These are phyloP conservation scores for Ophiosphaerella narmari DNA, from an alignment of 2,329 filamentous ascomycete species.

Conservation along the genomic window DNA sequence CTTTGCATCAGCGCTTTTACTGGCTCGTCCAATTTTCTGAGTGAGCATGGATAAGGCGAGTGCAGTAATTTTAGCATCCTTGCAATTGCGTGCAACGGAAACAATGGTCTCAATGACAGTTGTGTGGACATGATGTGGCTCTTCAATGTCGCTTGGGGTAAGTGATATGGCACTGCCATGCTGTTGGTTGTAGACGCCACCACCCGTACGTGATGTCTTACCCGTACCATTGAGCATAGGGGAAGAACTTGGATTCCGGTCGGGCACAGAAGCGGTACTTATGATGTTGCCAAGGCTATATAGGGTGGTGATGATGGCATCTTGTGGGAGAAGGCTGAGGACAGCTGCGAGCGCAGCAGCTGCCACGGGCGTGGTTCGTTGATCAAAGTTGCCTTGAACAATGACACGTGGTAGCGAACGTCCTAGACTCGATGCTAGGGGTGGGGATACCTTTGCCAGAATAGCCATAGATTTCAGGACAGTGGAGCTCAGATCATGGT, in stretches of 20 bases:
- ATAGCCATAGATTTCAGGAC: slow-evolving; percentile 83
- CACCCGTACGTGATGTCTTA: slow-evolving; percentile 49
- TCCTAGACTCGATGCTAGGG: slow-evolving; percentile 75
- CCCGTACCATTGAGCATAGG: slow-evolving; percentile 54
- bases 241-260: slow-evolving; percentile 54
- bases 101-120: slow-evolving; percentile 97
- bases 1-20: slow-evolving; percentile 75
- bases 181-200: slow-evolving; percentile 51
- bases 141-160: slow-evolving; percentile 74
- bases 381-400: slow-evolving; percentile 76
- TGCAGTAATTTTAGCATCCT: slow-evolving; percentile 90
- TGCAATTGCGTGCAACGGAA: slow-evolving; percentile 78
- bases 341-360: slow-evolving; percentile 84
- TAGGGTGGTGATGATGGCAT: slow-evolving; percentile 90
- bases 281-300: slow-evolving; percentile 97
- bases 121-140: slow-evolving; percentile 74
- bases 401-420: slow-evolving; percentile 84
- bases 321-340: slow-evolving; percentile 81
- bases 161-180: slow-evolving; percentile 81
- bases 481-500: slow-evolving; percentile 74
- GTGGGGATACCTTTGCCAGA: slow-evolving; percentile 74
- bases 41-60: slow-evolving; percentile 92
- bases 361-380: slow-evolving; percentile 72
- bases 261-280: slow-evolving; percentile 67
- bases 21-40: slow-evolving; percentile 92